Evolutionary conservation across 352 stramenopile species (phyloP).

Genomic region (Globisporangium nunn): DNA sequence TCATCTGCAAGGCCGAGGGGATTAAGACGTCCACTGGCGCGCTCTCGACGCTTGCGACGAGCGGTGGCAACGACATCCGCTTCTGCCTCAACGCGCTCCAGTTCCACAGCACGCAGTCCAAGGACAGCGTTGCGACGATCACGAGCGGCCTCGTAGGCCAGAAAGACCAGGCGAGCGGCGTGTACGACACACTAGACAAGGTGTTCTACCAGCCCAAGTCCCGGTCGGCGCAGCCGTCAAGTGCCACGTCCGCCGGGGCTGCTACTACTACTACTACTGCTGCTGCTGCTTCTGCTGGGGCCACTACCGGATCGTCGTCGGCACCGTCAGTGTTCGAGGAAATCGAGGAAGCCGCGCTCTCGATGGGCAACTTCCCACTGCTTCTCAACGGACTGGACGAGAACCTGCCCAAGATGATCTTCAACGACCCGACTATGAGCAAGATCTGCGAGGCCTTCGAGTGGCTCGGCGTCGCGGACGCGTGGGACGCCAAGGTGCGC

Average conservation of each 20-base stretch:
- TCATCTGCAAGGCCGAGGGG: conserved; percentile 88
- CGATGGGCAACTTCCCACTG: conserved; percentile 71
- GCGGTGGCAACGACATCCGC: conserved; percentile 89
- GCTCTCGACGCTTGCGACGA: conserved; percentile 48
- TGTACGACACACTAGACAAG: conserved; percentile 63
- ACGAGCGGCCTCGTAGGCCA: conserved; percentile 34
- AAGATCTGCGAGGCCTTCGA: conserved; percentile 78
- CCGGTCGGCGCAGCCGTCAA: conserved; percentile 14
- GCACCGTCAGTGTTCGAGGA: conserved; percentile 23
- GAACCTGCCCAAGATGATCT: conserved; percentile 84
- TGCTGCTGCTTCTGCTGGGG: too few species aligned
- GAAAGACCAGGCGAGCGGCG: conserved; percentile 51
- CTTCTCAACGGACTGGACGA: conserved; percentile 86
- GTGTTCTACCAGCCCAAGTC: conserved; percentile 63
- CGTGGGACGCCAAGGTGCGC: conserved; percentile 51
- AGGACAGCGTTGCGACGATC: conserved; percentile 20
- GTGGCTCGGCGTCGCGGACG: conserved; percentile 77
- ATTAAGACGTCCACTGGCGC: conserved; percentile 71
- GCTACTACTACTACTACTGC: not conserved
- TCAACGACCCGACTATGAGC: conserved; percentile 87
- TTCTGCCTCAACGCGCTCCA: conserved; percentile 96
- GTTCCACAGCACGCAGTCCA: conserved; percentile 76
- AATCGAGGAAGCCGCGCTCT: conserved; percentile 61
- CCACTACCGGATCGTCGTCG: not conserved
- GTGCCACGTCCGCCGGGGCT: not conserved